Evolutionary conservation across 768 basidiomycete genomes (phyloP).

Genomic region (Paxillus involutus): DNA sequence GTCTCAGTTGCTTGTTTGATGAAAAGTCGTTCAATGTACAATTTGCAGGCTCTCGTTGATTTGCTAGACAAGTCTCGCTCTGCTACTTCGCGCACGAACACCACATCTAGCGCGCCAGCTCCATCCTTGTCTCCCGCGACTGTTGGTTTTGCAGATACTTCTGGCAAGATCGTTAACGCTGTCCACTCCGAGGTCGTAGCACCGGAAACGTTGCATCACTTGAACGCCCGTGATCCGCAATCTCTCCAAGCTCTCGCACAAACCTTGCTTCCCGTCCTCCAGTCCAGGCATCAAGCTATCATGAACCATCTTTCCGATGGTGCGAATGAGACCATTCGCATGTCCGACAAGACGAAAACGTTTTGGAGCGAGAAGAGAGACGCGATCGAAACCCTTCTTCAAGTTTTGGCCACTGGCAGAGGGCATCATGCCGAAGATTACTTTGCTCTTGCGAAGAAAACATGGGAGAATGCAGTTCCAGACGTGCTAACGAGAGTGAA

Average conservation of each 20-base stretch:
- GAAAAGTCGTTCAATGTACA: background rate
- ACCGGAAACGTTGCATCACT: conserved; percentile 57
- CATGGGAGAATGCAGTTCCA: conserved; percentile 53
- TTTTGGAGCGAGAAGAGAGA: conserved; percentile 62
- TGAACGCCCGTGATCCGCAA: conserved; percentile 57
- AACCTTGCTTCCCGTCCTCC: conserved; percentile 41
- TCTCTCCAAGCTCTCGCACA: conserved; percentile 51
- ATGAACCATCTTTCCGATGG: conserved; percentile 51
- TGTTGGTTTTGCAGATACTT: conserved; percentile 52
- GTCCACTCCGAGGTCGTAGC: conserved; percentile 63
- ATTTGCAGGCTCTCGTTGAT: conserved; percentile 62
- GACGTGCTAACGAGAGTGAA: conserved; percentile 47
- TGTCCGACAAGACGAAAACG: conserved; percentile 59
- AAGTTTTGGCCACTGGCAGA: conserved; percentile 47
- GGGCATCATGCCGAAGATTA: conserved; percentile 47
- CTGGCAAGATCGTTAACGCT: conserved; percentile 40
- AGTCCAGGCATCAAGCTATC: conserved; percentile 50
- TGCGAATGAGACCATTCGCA: conserved; percentile 44
- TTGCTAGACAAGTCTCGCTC: conserved; percentile 86
- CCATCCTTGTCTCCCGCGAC: conserved; percentile 80
- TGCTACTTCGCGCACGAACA: conserved; percentile 61
- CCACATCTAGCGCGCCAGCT: conserved; percentile 71
- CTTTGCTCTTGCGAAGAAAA: conserved; percentile 46
- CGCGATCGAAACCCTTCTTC: conserved; percentile 41
- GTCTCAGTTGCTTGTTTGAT: conserved; percentile 5